Evolutionary conservation across 768 basidiomycete genomes (phyloP).

Genomic region (Lactarius quietus): DNA sequence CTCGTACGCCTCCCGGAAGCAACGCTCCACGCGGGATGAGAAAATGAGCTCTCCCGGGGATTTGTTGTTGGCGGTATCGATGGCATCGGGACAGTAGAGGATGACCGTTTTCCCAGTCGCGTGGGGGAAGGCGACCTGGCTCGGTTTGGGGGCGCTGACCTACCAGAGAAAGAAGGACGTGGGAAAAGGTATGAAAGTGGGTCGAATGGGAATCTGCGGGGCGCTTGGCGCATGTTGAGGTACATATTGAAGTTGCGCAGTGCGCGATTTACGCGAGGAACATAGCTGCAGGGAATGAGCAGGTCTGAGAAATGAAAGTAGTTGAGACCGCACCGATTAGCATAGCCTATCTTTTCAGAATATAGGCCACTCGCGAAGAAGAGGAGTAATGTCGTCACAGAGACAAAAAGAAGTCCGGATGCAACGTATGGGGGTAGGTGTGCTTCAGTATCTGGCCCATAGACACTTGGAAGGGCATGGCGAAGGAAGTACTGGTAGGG

Average conservation of each 20-base stretch:
- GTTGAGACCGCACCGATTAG: constrained; percentile 75
- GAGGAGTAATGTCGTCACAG: constrained; percentile 83
- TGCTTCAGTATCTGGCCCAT: constrained; percentile 40
- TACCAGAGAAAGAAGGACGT: constrained; percentile 35
- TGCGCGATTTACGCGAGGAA: constrained; percentile 91
- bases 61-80: constrained; percentile 88
- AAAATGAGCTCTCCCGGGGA: constrained; percentile 98
- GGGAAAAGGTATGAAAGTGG: constrained; percentile 59
- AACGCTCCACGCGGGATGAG: constrained; percentile 76
- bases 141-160: constrained; percentile 35
- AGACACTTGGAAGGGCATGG: constrained; percentile 49
- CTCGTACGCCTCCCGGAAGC: constrained; percentile 89
- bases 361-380: constrained; percentile 99
- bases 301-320: constrained; percentile 1
- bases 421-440: constrained; percentile 69
- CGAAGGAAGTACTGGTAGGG: constrained; percentile 55
- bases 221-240: constrained; percentile 85
- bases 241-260: constrained; percentile 95
- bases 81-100: constrained; percentile 51
- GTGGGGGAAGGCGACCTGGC: constrained; percentile 40
- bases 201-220: constrained; percentile 56
- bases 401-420: constrained; percentile 79
- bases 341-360: constrained; percentile 92
- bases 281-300: constrained; percentile 59
- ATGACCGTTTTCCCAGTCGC: constrained; percentile 35